Evolutionary conservation across 345 rosid species (phyloP).

Genomic region (Hibiscus syriacus): DNA sequence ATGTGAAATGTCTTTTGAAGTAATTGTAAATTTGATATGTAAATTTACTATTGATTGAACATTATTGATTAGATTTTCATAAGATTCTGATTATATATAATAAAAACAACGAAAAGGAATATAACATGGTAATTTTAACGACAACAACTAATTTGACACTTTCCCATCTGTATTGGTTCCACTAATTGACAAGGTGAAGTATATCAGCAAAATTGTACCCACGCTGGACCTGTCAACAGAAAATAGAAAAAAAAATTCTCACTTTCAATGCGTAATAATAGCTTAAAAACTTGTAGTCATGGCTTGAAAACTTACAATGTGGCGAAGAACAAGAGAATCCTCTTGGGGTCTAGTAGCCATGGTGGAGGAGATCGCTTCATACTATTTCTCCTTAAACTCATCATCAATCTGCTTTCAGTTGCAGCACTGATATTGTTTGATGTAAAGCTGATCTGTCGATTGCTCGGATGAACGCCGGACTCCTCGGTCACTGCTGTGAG

Average conservation of each 20-base stretch:
- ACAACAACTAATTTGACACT: constrained; percentile 14
- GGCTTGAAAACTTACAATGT: constrained; percentile 48
- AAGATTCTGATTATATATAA: no score
- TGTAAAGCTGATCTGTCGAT: constrained; percentile 26
- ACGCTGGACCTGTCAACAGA: constrained; percentile 68
- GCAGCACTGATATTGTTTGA: no score
- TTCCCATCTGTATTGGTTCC: constrained; percentile 27
- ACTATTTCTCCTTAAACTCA: constrained; percentile 68
- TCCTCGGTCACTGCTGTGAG: constrained; percentile 3
- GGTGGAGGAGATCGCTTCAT: constrained; percentile 48
- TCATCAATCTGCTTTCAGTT: no score
- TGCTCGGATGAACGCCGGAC: constrained; percentile 27
- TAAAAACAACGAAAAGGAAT: no score
- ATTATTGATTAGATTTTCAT: no score
- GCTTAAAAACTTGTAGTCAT: no score
- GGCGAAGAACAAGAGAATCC: constrained; percentile 78
- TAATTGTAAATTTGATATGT: no score
- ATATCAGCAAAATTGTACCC: constrained; percentile 86
- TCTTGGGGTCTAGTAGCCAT: constrained; percentile 80
- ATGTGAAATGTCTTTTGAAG: no score
- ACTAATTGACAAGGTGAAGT: constrained; percentile 67
- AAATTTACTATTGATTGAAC: no score
- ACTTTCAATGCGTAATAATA: no score
- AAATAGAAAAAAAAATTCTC: background rate
- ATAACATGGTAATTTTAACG: no score